Conservation (phyloP, 176 grass and related monocot species). For the Oryza meyeriana region DNA sequence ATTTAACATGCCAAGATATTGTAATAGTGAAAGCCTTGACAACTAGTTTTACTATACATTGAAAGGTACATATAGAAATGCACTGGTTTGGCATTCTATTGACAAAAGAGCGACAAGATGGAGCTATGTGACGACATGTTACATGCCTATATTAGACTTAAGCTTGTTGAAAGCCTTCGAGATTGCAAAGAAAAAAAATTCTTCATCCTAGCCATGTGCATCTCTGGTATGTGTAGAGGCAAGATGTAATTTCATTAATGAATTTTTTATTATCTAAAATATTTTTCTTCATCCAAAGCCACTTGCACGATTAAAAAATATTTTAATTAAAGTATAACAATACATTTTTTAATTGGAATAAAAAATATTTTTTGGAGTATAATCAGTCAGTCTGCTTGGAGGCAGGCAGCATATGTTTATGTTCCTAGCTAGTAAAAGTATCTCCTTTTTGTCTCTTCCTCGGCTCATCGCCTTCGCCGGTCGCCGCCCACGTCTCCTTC, state of each 20-base stretch:
- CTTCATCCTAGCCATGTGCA: no score
- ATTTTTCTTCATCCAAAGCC: not conserved
- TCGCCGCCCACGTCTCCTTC: not conserved
- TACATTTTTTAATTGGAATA: not conserved
- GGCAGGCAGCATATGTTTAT: not conserved
- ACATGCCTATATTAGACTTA: not conserved
- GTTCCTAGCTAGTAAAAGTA: not conserved
- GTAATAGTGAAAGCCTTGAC: not conserved
- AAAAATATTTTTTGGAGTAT: not conserved
- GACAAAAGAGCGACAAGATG: not conserved
- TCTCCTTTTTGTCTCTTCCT: not conserved
- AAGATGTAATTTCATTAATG: not conserved
- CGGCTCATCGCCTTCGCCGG: not conserved
- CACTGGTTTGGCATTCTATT: not conserved
- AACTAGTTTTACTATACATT: not conserved
- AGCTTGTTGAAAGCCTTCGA: not conserved
- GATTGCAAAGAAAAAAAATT: no score
- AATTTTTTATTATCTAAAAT: not conserved
- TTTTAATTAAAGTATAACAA: no score
- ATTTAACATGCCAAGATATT: not conserved
- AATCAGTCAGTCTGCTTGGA: not conserved
- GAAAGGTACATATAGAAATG: not conserved
- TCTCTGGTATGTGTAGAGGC: no score
- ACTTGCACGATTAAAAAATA: not conserved
- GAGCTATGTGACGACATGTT: not conserved